Percentiles rank a stretch among this genome's conserved stretches.
Evolutionary conservation across 768 basidiomycete genomes (phyloP).

Genomic region (Pleurotus platypus): DNA sequence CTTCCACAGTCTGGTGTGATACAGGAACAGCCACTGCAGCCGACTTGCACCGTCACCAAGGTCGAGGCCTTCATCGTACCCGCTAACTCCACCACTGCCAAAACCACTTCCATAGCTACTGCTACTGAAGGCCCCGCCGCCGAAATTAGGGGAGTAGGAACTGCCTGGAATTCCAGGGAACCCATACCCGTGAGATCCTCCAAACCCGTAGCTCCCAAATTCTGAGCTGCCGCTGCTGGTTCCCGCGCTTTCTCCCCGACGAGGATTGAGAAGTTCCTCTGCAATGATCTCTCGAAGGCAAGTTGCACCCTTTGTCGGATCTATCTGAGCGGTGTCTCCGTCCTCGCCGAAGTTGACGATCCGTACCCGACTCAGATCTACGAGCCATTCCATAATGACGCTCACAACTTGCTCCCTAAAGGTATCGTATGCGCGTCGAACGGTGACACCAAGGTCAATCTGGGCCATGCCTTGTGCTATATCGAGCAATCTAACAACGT

Average conservation of each 20-base stretch:
- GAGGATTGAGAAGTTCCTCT: slow-evolving; percentile 59
- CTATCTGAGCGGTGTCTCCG: not conserved
- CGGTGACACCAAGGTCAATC: slow-evolving; percentile 89
- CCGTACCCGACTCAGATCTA: slow-evolving; percentile 74
- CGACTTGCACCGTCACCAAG: slow-evolving; percentile 23
- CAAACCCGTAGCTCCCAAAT: slow-evolving; percentile 32
- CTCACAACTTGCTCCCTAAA: slow-evolving; percentile 84
- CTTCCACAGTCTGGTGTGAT: slow-evolving; percentile 86
- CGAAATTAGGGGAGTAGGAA: slow-evolving; percentile 19
- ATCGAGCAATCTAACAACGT: slow-evolving; percentile 56
- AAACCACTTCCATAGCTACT: not conserved
- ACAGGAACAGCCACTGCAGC: slow-evolving; percentile 73
- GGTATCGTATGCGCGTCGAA: slow-evolving; percentile 82
- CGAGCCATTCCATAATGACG: slow-evolving; percentile 83
- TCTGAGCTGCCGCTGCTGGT: slow-evolving; percentile 40
- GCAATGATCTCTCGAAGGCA: slow-evolving; percentile 73
- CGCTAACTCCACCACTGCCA: not conserved
- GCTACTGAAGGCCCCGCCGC: not conserved
- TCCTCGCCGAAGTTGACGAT: slow-evolving; percentile 37
- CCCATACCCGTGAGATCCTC: slow-evolving; percentile 1
- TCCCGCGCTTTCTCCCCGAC: slow-evolving; percentile 48
- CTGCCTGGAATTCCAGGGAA: slow-evolving; percentile 36
- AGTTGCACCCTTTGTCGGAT: slow-evolving; percentile 35
- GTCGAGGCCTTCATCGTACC: slow-evolving; percentile 5
- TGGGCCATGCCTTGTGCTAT: slow-evolving; percentile 76